Evolutionary conservation across 257 asterid species (phyloP), one percentile per base, ranked within the genome.

Genomic region (Penstemon newberryi): DNA sequence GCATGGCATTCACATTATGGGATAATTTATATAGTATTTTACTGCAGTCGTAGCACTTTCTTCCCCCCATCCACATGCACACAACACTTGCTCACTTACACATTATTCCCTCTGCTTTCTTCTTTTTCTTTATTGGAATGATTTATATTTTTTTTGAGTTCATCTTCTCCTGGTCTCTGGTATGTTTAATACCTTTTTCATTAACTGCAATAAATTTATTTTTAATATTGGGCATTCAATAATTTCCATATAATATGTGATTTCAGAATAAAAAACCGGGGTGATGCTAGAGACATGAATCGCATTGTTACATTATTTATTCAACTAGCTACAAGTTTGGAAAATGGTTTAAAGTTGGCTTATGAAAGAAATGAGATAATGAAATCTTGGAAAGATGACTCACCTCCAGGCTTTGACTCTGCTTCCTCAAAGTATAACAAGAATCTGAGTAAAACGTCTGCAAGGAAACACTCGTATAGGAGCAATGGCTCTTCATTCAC

Each of bases 361-460:
- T 72, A 58, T 74, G 76, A 79, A 49, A 81, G 87, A 78, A 88
- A 88, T 52, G 85, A 82, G 76, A 63, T 79, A 54, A 75, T 79
- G 86, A 83, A 77, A 76, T 73, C 84, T n/a, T 78, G 85, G 87
- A 90, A 80, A 74, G 95, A 85, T 42, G 86, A 74, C 65, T 82
- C 96, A 50, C 96, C 96, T 67, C 95, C 96, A 15, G 97, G 96
- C 19, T 86, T 94, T 85, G 78, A 89, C 8, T 85, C 89, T 18
- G 47, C 85, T 66, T 81, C 93, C 13, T 78, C 91, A 5, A 89
- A 85, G 80, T 80, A 81, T 75, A 94, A 82, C 79, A 91, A 84
- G 91, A 87, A 69, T 69, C 75, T 69, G 51, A 73, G 52, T 65
- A 91, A 82, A 79, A 72, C 75, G 61, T 78, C 80, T 68, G 97